A percentile compares a stretch with the other conserved stretches of the same genome.
Conservation (phyloP, 495 filamentous ascomycete species). For the Durotheca rogersii region DNA sequence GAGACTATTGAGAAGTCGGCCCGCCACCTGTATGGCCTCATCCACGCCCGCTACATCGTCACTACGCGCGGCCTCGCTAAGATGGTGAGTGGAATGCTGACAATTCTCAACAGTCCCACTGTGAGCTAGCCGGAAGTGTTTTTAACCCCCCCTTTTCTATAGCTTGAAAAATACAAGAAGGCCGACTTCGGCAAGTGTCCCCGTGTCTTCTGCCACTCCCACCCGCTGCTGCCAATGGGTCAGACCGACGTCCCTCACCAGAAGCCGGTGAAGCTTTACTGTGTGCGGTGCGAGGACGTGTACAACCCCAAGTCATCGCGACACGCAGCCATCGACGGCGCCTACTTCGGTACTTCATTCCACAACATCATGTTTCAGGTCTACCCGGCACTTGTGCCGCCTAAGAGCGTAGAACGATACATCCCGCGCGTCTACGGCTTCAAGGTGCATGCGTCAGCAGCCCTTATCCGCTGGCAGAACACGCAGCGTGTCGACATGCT, state of each 20-base stretch:
- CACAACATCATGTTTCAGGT: slow-evolving; percentile 99
- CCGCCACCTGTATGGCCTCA: slow-evolving; percentile 91
- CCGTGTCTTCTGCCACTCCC: slow-evolving; percentile 86
- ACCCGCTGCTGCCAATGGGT: slow-evolving; percentile 90
- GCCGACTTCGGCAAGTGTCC: slow-evolving; percentile 98
- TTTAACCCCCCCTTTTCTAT: no score
- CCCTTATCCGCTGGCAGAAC: slow-evolving; percentile 89
- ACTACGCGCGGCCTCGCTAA: slow-evolving; percentile 92
- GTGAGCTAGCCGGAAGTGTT: no score
- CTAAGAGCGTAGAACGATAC: slow-evolving; percentile 82
- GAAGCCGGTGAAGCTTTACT: slow-evolving; percentile 94
- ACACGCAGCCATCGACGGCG: slow-evolving; percentile 91
- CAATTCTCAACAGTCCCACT: no score
- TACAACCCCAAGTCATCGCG: slow-evolving; percentile 99
- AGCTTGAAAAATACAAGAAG: slow-evolving; percentile 99
- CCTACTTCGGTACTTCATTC: slow-evolving; percentile 97
- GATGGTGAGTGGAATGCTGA: slow-evolving; percentile 92
- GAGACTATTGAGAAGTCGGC: slow-evolving; percentile 98
- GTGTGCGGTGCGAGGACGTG: slow-evolving; percentile 92
- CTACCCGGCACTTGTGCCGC: slow-evolving; percentile 82
- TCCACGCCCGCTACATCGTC: slow-evolving; percentile 96
- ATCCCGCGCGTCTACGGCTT: slow-evolving; percentile 91
- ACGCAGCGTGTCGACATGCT: slow-evolving; percentile 75
- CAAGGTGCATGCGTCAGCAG: slow-evolving; percentile 86
- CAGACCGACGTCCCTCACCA: slow-evolving; percentile 80